Conservation (phyloP, 2,329 filamentous ascomycete species). For the Beauveria asiatica region DNA sequence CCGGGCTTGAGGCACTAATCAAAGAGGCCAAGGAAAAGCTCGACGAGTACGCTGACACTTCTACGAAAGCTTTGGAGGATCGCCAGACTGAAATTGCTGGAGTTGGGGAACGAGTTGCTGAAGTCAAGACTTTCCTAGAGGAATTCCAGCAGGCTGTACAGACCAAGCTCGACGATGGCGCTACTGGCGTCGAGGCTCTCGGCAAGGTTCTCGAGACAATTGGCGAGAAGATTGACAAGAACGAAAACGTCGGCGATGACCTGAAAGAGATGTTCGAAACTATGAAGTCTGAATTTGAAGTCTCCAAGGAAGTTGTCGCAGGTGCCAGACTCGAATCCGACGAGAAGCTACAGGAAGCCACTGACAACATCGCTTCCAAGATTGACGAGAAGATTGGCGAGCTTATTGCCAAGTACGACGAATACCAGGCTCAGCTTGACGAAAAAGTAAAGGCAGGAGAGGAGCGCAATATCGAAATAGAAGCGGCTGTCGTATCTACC, state of each 20-base stretch:
- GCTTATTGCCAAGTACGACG: constrained; percentile 80
- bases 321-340: constrained; percentile 77
- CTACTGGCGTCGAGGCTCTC: constrained; percentile 62
- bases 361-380: constrained; percentile 45
- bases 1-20: constrained; percentile 55
- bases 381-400: constrained; percentile 62
- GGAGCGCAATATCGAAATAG: constrained; percentile 62
- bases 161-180: constrained; percentile 67
- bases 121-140: constrained; percentile 68
- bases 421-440: constrained; percentile 66
- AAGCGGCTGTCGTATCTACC: constrained; percentile 64
- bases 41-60: constrained; percentile 61
- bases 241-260: constrained; percentile 49
- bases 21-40: constrained; percentile 63
- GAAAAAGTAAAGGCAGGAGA: constrained; percentile 66
- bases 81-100: constrained; percentile 75
- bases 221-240: constrained; percentile 52
- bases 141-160: constrained; percentile 72
- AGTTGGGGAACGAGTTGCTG: constrained; percentile 67
- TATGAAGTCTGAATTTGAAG: constrained; percentile 81
- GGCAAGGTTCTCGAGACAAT: constrained; percentile 61
- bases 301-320: constrained; percentile 70
- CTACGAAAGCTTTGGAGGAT: constrained; percentile 71
- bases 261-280: constrained; percentile 64
- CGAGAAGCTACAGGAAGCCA: constrained; percentile 59